Conservation (phyloP, 2,329 filamentous ascomycete species). For the Epichloe gansuensis region DNA sequence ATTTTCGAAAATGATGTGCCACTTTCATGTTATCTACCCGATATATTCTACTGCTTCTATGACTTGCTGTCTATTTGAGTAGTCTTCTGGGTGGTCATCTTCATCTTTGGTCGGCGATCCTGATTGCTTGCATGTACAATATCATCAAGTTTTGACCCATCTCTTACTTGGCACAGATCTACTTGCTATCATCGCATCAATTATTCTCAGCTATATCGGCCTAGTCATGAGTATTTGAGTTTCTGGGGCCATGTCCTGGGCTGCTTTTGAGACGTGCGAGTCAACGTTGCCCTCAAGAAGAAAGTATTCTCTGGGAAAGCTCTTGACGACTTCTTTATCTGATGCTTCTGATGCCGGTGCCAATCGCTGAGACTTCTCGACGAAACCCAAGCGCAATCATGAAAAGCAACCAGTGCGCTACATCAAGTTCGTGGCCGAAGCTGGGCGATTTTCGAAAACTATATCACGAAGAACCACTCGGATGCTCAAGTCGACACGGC, state of each 20-base stretch:
- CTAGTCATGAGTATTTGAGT: background rate
- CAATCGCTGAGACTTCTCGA: background rate
- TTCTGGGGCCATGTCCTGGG: background rate
- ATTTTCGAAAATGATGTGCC: background rate
- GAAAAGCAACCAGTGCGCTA: background rate
- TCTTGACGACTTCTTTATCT: background rate
- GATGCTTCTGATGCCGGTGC: background rate
- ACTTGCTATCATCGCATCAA: background rate
- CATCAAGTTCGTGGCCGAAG: background rate
- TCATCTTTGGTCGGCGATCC: background rate
- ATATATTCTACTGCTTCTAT: background rate
- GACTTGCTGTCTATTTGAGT: background rate
- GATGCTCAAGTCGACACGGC: background rate
- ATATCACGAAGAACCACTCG: background rate
- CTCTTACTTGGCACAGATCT: background rate
- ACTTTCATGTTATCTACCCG: background rate
- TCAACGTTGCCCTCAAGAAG: background rate
- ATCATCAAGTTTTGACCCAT: background rate
- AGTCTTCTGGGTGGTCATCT: background rate
- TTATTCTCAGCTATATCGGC: background rate
- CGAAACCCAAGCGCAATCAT: background rate
- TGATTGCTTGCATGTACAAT: background rate
- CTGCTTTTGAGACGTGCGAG: background rate
- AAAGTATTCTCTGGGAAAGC: background rate
- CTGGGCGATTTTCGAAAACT: constrained; percentile 6